These are phyloP conservation scores for Citrus reticulata DNA, from an alignment of 345 rosid genomes.

Conservation along the genomic window DNA sequence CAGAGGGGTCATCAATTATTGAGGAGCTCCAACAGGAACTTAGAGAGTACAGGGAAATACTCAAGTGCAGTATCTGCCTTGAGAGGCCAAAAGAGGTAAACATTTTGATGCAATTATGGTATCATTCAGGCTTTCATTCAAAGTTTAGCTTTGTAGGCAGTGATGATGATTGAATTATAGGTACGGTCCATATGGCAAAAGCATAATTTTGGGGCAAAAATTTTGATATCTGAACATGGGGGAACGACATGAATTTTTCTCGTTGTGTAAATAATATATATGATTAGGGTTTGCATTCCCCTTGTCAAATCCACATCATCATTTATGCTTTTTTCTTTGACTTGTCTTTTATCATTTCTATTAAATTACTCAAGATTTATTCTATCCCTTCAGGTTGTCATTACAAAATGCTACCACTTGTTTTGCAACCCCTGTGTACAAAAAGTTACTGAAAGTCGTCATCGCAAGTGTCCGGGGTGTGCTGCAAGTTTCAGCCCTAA, in stretches of 20 bases:
- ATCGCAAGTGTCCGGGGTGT: slow-evolving; percentile 86
- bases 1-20: slow-evolving; percentile 63
- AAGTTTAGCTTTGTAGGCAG: neutral
- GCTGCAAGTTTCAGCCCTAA: slow-evolving; percentile 78
- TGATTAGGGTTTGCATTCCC: neutral
- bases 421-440: slow-evolving; percentile 89
- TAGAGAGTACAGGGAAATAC: slow-evolving; percentile 78
- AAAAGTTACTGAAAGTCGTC: slow-evolving; percentile 66
- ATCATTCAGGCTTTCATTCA: neutral
- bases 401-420: slow-evolving; percentile 93
- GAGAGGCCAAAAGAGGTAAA: slow-evolving; percentile 90
- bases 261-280: neutral
- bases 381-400: slow-evolving; percentile 61
- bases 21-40: slow-evolving; percentile 81
- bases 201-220: neutral
- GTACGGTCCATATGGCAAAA: neutral
- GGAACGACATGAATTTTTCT: neutral
- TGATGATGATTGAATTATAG: neutral
- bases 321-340: neutral
- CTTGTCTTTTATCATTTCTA: neutral
- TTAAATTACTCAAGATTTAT: neutral
- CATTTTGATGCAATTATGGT: neutral
- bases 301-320: neutral
- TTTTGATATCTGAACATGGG: neutral
- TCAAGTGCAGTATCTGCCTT: slow-evolving; percentile 85